Evolutionary conservation across 345 rosid genomes (phyloP).

Genomic region (Combretum micranthum): DNA sequence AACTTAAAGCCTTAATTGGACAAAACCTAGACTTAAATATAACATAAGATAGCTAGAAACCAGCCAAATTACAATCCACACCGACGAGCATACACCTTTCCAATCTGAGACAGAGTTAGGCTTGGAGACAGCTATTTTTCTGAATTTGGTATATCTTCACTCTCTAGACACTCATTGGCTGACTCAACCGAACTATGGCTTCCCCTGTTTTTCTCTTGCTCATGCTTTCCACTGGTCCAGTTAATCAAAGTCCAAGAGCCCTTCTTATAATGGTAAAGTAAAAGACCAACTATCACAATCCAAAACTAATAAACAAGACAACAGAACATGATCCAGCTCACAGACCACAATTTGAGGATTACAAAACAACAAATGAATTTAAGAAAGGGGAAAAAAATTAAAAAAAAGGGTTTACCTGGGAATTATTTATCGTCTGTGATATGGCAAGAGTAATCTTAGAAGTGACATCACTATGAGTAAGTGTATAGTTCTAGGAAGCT

Average conservation of each 20-base stretch:
- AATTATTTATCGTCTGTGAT: slow-evolving; percentile 83
- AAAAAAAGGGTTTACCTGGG: slow-evolving; percentile 47
- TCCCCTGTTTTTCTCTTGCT: slow-evolving; percentile 1
- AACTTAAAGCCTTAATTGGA: no score
- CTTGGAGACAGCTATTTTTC: no score
- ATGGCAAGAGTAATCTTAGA: slow-evolving; percentile 80
- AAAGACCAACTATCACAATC: not conserved
- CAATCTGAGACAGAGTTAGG: no score
- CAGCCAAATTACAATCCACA: no score
- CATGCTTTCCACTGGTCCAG: not conserved
- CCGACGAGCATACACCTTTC: no score
- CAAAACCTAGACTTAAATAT: no score
- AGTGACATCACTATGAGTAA: slow-evolving; percentile 86
- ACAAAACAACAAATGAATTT: not conserved
- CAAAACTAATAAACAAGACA: not conserved
- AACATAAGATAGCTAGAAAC: no score
- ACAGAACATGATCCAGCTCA: no score
- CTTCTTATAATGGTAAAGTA: not conserved
- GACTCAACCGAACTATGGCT: no score
- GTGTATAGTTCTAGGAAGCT: slow-evolving; percentile 90
- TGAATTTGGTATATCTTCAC: no score
- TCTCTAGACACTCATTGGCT: no score
- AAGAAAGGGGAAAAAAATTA: not conserved
- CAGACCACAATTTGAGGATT: not conserved
- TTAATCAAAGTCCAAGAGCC: not conserved